Conservation (phyloP, 768 basidiomycete species). For the Sutorius australiensis region DNA sequence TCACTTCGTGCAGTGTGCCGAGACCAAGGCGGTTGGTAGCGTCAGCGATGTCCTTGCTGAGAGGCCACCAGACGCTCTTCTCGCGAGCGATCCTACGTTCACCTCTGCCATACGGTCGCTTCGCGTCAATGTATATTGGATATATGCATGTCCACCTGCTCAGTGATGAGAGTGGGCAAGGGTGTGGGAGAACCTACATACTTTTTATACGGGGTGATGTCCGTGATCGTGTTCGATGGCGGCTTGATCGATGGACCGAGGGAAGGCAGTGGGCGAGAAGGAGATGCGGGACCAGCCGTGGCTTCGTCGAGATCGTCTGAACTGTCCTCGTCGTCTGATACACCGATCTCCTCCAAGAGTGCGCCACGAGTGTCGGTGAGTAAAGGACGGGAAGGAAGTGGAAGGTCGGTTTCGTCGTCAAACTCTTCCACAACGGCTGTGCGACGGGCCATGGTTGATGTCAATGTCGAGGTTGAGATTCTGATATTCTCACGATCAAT, state of each 20-base stretch:
- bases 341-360: slow-evolving; percentile 68
- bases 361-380: slow-evolving; percentile 69
- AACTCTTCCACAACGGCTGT: slow-evolving; percentile 73
- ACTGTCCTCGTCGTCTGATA: slow-evolving; percentile 49
- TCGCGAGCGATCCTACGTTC: slow-evolving; percentile 76
- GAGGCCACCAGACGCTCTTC: slow-evolving; percentile 90
- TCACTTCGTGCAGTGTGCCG: slow-evolving; percentile 81
- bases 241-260: slow-evolving; percentile 21
- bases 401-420: slow-evolving; percentile 92
- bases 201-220: slow-evolving; percentile 84
- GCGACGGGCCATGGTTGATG: slow-evolving; percentile 60
- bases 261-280: slow-evolving; percentile 28
- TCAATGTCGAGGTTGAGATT: neutral
- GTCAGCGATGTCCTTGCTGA: slow-evolving; percentile 88
- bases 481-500: slow-evolving; percentile 27
- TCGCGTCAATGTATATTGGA: slow-evolving; percentile 95
- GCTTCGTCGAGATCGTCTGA: slow-evolving; percentile 30
- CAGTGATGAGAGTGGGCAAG: slow-evolving; percentile 4
- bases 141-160: slow-evolving; percentile 92
- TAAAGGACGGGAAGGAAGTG: slow-evolving; percentile 64
- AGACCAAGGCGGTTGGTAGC: slow-evolving; percentile 76
- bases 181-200: slow-evolving; percentile 34
- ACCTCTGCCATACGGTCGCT: slow-evolving; percentile 80
- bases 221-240: slow-evolving; percentile 46
- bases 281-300: slow-evolving; percentile 55